Conservation (phyloP, 2,329 filamentous ascomycete genomes). For the Elsinoe australis region DNA sequence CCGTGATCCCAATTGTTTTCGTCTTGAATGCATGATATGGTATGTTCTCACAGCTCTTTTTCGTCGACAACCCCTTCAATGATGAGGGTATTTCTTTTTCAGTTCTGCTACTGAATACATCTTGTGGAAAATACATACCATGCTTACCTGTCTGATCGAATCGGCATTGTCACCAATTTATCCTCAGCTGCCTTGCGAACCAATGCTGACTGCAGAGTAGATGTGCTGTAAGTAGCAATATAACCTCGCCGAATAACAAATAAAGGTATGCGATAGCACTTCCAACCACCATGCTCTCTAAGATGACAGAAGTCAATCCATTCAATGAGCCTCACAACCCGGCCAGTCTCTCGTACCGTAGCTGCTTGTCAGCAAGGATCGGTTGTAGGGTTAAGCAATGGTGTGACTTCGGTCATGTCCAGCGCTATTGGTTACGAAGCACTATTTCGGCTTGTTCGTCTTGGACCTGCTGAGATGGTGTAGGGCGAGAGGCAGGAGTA, state of each 20-base stretch:
- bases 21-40: background rate
- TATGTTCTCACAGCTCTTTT: no score
- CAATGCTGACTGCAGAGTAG: constrained; percentile 10
- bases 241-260: no score
- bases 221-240: no score
- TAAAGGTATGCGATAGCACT: constrained; percentile 9
- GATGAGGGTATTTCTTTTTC: constrained; percentile 35
- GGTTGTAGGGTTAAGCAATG: constrained; percentile 33
- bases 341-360: constrained; percentile 34
- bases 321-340: constrained; percentile 34
- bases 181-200: constrained; percentile 9
- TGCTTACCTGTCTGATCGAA: constrained; percentile 33
- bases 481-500: constrained; percentile 34
- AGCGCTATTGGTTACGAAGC: constrained; percentile 32
- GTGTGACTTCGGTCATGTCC: constrained; percentile 20
- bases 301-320: constrained; percentile 37
- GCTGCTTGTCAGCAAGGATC: constrained; percentile 31
- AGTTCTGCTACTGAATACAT: constrained; percentile 35
- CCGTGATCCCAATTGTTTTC: constrained; percentile 1
- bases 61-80: constrained; percentile 26
- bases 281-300: constrained; percentile 21
- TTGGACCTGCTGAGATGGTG: constrained; percentile 29
- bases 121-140: constrained; percentile 32
- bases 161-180: background rate
- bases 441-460: constrained; percentile 28